These are phyloP conservation scores for Psilocybe cyanescens DNA, from an alignment of 768 basidiomycete species.

Conservation along the genomic window DNA sequence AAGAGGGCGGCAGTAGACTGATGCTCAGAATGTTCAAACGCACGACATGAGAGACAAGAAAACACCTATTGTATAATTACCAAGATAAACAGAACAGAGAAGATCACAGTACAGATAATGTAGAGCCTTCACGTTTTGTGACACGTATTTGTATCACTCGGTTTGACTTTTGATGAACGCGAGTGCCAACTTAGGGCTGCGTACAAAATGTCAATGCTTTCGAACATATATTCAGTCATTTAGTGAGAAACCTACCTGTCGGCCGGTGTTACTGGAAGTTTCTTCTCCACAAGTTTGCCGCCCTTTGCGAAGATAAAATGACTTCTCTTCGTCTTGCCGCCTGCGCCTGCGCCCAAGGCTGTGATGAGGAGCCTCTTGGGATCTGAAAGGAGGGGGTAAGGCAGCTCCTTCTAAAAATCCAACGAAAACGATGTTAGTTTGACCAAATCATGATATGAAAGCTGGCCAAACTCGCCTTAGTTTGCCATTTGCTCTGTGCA, in stretches of 20 bases:
- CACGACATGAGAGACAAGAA: background rate
- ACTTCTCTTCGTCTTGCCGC: slow-evolving; percentile 86
- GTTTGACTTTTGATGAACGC: slow-evolving; percentile 64
- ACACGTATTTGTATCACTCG: slow-evolving; percentile 5
- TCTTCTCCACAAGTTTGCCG: slow-evolving; percentile 85
- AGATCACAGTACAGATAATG: slow-evolving; percentile 4
- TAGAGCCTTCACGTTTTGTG: background rate
- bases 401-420: slow-evolving; percentile 70
- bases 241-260: slow-evolving; percentile 60
- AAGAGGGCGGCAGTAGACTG: background rate
- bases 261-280: slow-evolving; percentile 82
- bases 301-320: slow-evolving; percentile 95
- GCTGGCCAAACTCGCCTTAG: slow-evolving; percentile 57
- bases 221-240: background rate
- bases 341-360: slow-evolving; percentile 79
- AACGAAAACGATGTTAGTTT: background rate
- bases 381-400: slow-evolving; percentile 88
- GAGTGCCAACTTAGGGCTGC: slow-evolving; percentile 65
- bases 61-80: slow-evolving; percentile 15
- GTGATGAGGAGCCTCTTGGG: slow-evolving; percentile 80
- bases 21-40: background rate
- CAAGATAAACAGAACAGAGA: slow-evolving; percentile 13
- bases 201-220: background rate
- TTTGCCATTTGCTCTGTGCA: slow-evolving; percentile 85
- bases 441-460: background rate